Evolutionary conservation across 345 rosid species (phyloP), one percentile per base, ranked within the genome.

Genomic region (Citrus sp.): DNA sequence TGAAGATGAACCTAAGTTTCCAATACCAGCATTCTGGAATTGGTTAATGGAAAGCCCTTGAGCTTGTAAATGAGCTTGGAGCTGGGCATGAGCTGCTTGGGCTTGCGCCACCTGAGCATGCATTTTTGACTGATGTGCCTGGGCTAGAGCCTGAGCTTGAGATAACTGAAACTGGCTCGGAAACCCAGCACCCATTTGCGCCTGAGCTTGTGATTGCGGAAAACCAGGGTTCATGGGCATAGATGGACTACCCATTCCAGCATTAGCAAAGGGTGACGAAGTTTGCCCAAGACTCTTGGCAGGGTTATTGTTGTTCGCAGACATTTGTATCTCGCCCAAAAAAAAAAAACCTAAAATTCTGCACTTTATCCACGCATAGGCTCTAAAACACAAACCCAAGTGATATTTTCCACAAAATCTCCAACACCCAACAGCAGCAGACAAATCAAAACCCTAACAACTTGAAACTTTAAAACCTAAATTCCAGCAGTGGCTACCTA

Each of bases 61-160:
- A 27, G 93, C 92, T 77, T 92, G 98, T 10, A 92, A 69, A 40
- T 90, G 98, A 49, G 98, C 98, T 80, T 95, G 99, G 28, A 90
- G 79, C 62, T 93, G 98, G 1, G 92, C 97, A 76, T 92, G 93
- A 38, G 82, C 91, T 61, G 88, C 88, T 75, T 91, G 93, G 25
- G 85, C 93, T 58, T 87, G 88, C 2, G 87, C 86, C 76, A 87
- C 84, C 21, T 88, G 90, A 67, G 83, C 89, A 46, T 80, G 86
- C n/a, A 82, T 82, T 78, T 82, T 82, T 1, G 86, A 88, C 59
- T 86, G 87, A 70, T 83, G 78, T 34, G 87, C 91, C 21, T 90
- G 91, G 0, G 89, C 92, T 74, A 79, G 59, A 58, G 92, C 93
- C 80, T 90, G 94, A 24, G 92, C 93, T 86, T 90, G 95, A 14